Evolutionary conservation across 495 filamentous ascomycete species (phyloP).

Genomic region (Penicillium malachiteum): DNA sequence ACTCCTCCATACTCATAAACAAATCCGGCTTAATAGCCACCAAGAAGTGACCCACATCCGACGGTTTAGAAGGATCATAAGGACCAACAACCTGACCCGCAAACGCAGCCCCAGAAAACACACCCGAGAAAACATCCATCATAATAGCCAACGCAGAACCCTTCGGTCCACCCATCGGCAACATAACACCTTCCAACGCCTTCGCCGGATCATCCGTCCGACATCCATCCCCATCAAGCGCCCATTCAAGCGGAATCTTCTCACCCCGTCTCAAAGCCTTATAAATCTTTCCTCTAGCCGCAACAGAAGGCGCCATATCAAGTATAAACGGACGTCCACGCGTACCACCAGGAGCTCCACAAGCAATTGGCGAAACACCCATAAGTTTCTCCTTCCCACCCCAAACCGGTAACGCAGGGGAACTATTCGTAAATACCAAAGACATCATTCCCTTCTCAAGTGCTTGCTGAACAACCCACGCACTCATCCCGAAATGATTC

Average conservation of each 20-base stretch:
- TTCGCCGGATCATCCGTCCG: conserved; percentile 64
- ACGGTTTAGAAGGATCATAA: conserved; percentile 65
- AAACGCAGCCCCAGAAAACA: conserved; percentile 68
- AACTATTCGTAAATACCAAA: conserved; percentile 78
- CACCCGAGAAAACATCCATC: conserved; percentile 85
- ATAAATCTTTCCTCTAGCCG: conserved; percentile 73
- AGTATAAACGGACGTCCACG: conserved; percentile 60
- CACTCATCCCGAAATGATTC: conserved; percentile 81
- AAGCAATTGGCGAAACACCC: conserved; percentile 76
- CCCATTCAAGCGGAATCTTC: conserved; percentile 73
- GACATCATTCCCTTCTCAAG: conserved; percentile 69
- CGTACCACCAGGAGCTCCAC: conserved; percentile 62
- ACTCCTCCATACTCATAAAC: conserved; percentile 69
- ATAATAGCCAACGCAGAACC: conserved; percentile 70
- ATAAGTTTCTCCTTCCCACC: conserved; percentile 65
- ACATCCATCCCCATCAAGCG: conserved; percentile 67
- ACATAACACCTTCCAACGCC: conserved; percentile 70
- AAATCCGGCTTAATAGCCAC: conserved; percentile 75
- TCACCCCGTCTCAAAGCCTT: conserved; percentile 69
- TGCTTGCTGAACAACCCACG: conserved; percentile 75
- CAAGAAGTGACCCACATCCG: conserved; percentile 75
- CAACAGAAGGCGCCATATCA: conserved; percentile 75
- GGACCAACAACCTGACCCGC: conserved; percentile 70
- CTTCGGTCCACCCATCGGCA: conserved; percentile 79
- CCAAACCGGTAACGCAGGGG: conserved; percentile 71